A percentile compares a stretch with the other conserved stretches of the same genome.
These are phyloP conservation scores for Ambrosiella cleistominuta DNA, from an alignment of 2,329 filamentous ascomycete species.

Conservation along the genomic window DNA sequence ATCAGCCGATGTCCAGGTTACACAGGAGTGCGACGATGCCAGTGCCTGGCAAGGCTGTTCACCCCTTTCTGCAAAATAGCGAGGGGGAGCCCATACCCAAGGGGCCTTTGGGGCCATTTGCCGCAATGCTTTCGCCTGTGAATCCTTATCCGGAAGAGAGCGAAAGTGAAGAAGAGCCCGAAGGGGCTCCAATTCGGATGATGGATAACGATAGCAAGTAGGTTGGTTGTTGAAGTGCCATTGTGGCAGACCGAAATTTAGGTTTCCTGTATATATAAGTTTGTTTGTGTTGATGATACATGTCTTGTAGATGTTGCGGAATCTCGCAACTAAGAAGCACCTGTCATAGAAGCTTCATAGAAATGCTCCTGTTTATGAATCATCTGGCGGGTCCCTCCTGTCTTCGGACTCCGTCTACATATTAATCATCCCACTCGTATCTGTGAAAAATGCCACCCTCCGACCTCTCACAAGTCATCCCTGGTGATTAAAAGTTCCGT, in stretches of 20 bases:
- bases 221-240: not conserved
- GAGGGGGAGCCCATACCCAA: not conserved
- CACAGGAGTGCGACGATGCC: constrained; percentile 10
- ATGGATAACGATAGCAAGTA: constrained; percentile 8
- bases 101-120: constrained; percentile 5
- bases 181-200: constrained; percentile 7
- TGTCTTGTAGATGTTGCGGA: not conserved
- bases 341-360: too few species aligned
- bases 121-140: not conserved
- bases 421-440: too few species aligned
- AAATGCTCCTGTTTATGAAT: too few species aligned
- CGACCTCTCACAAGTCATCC: not conserved
- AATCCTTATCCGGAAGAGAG: constrained; percentile 4
- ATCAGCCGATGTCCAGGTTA: not conserved
- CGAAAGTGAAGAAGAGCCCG: constrained; percentile 8
- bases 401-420: too few species aligned
- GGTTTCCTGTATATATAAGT: not conserved
- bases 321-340: not conserved
- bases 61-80: constrained; percentile 9
- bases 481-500: not conserved
- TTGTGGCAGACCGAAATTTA: not conserved
- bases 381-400: too few species aligned
- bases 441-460: not conserved
- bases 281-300: not conserved
- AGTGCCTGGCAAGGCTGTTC: constrained; percentile 2